Percentiles rank a stretch among this genome's conserved stretches.
phyloP scores from a whole-genome alignment of 1,284 basidiomycete genomes.

The Inonotus obliquus region DNA sequence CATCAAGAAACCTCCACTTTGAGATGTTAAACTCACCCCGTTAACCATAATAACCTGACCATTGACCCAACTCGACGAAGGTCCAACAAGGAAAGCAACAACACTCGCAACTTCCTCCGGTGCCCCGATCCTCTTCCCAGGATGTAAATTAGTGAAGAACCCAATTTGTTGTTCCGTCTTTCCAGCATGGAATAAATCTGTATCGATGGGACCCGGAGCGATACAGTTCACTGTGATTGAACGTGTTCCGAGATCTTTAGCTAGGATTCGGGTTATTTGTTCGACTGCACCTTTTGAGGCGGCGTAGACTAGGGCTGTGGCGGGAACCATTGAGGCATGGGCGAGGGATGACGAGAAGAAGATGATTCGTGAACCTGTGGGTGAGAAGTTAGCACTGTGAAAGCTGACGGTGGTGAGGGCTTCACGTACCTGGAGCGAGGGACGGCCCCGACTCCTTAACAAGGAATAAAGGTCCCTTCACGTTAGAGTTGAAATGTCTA shows the following conservation, averaged over 20 bases:
- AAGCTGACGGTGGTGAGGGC: neutral
- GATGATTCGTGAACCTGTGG: conserved; percentile 45
- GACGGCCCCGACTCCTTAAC: conserved; percentile 41
- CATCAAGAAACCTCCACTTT: neutral
- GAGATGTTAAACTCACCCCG: conserved; percentile 36
- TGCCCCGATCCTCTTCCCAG: conserved; percentile 41
- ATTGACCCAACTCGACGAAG: conserved; percentile 51
- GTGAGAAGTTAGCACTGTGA: neutral
- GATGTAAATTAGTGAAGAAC: conserved; percentile 40
- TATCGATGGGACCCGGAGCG: conserved; percentile 51
- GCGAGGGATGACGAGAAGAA: conserved; percentile 53
- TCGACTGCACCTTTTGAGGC: conserved; percentile 55
- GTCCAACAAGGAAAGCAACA: conserved; percentile 48
- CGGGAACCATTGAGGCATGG: conserved; percentile 36
- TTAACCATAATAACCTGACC: conserved; percentile 52
- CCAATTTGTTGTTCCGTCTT: conserved; percentile 46
- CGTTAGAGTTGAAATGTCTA: conserved; percentile 46
- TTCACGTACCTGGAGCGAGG: conserved; percentile 38
- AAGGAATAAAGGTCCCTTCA: conserved; percentile 55
- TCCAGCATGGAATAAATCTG: conserved; percentile 47
- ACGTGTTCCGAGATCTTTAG: conserved; percentile 48
- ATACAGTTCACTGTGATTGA: conserved; percentile 56
- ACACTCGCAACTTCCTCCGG: conserved; percentile 51
- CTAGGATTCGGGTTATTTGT: conserved; percentile 53
- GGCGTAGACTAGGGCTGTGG: conserved; percentile 47